Conservation (phyloP, 1,284 basidiomycete genomes). For the Ceratobasidium sp. region DNA sequence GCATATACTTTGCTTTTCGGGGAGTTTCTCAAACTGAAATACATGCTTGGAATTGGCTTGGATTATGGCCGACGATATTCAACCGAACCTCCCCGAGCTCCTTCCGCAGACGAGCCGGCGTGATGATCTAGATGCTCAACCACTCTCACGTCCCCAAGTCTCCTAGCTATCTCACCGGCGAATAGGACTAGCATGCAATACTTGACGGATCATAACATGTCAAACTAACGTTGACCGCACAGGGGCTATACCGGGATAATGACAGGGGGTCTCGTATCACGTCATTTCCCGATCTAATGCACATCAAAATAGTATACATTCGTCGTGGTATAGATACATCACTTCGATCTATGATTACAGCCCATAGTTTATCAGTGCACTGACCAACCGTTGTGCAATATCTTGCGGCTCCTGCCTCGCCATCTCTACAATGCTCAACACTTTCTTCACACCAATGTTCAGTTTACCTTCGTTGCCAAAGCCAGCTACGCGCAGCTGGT, state of each 20-base stretch:
- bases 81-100: constrained; percentile 28
- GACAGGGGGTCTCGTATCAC: background rate
- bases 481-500: constrained; percentile 81
- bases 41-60: too few relatives aligned
- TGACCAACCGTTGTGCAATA: constrained; percentile 79
- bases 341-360: constrained; percentile 15
- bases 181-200: background rate
- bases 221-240: too few relatives aligned
- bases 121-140: constrained; percentile 11
- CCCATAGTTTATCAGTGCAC: constrained; percentile 73
- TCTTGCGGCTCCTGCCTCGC: constrained; percentile 91
- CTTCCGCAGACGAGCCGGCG: constrained; percentile 29
- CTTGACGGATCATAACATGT: background rate
- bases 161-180: background rate
- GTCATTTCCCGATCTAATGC: constrained; percentile 4
- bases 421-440: constrained; percentile 96
- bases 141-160: constrained; percentile 29
- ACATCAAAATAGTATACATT: constrained; percentile 5
- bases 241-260: too few relatives aligned
- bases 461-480: constrained; percentile 72
- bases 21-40: too few relatives aligned
- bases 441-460: constrained; percentile 94
- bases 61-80: background rate
- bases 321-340: background rate
- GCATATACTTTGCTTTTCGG: background rate